Percentiles rank a stretch among this genome's conserved stretches.
Conservation (phyloP, 305 asterid genomes). For the Fraxinus dipetala region DNA sequence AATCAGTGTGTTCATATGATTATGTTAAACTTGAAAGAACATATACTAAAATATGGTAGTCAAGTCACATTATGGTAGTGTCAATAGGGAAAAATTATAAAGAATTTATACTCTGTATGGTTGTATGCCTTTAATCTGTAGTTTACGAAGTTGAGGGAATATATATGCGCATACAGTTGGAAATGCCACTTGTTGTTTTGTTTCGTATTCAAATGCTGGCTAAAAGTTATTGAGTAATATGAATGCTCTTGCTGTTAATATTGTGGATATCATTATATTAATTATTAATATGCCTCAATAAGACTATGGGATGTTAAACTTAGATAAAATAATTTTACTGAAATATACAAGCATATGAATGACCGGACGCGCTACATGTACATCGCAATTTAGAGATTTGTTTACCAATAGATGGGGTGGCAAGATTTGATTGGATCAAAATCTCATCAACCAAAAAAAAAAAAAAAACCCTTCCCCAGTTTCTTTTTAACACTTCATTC, state of each 20-base stretch:
- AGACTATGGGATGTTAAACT: not conserved
- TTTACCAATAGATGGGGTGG: too few relatives aligned
- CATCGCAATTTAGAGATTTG: too few relatives aligned
- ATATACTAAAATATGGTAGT: not conserved
- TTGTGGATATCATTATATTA: not conserved
- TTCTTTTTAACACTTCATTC: too few relatives aligned
- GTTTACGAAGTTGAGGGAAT: not conserved
- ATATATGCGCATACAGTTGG: not conserved
- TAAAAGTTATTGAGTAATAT: not conserved
- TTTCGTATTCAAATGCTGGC: not conserved
- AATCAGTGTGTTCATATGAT: not conserved
- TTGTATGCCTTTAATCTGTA: not conserved
- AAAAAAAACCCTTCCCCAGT: too few relatives aligned
- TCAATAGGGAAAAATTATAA: not conserved
- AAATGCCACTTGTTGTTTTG: not conserved
- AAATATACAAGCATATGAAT: not conserved
- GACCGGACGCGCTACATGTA: not conserved
- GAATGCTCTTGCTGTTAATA: not conserved
- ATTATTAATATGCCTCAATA: not conserved
- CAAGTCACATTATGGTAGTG: not conserved
- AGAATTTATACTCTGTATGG: not conserved
- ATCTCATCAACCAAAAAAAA: too few relatives aligned
- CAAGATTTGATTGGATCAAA: too few relatives aligned
- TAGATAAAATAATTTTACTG: not conserved
- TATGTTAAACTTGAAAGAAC: not conserved